phyloP scores from a whole-genome alignment of 2,329 filamentous ascomycete genomes.

The Xylaria sp. region DNA sequence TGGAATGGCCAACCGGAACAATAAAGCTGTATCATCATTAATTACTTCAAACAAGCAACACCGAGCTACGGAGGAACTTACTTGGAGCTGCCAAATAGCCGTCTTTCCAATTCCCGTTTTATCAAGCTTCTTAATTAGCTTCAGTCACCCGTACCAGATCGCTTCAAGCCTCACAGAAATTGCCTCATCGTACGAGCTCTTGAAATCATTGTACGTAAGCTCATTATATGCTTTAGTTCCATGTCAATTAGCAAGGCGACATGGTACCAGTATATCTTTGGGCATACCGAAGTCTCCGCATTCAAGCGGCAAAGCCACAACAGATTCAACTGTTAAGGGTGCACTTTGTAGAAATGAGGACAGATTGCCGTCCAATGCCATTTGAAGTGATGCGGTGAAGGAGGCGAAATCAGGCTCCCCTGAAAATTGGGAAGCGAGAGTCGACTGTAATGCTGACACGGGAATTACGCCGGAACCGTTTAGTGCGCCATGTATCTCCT shows the following conservation, averaged over 20 bases:
- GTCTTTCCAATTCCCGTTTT: not conserved
- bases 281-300: not conserved
- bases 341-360: not conserved
- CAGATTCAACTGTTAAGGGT: not conserved
- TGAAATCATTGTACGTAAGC: not conserved
- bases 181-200: not conserved
- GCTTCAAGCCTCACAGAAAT: not conserved
- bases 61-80: not conserved
- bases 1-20: not conserved
- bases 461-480: not conserved
- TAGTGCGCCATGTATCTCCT: not conserved
- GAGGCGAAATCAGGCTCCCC: not conserved
- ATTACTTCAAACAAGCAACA: not conserved
- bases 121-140: not conserved
- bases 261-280: not conserved
- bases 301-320: slow-evolving; percentile 1
- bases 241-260: not conserved
- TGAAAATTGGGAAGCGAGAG: not conserved
- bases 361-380: not conserved
- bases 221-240: not conserved
- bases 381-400: not conserved
- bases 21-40: not conserved
- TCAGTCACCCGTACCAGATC: not conserved
- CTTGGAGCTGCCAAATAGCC: not conserved
- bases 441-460: not conserved